Evolutionary conservation across 805 yeast genomes (phyloP), one percentile per base, ranked within the genome.

Genomic region (Komagataella pastoris): DNA sequence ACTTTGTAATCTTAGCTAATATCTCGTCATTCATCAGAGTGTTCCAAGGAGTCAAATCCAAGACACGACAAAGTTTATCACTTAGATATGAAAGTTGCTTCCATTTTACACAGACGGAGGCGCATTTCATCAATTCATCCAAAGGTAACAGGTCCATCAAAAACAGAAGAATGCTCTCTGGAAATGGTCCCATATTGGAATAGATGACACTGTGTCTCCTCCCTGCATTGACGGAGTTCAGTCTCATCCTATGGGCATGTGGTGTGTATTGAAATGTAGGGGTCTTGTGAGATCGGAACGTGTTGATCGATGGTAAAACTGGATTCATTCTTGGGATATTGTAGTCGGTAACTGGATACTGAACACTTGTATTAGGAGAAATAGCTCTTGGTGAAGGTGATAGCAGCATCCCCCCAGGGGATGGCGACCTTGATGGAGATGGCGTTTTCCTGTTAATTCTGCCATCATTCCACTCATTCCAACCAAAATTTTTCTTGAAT

Each of bases 101-200:
- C 90, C 91, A 85, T 56, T 83, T 73, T 54, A 76, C 69, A 61
- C 85, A 79, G 44, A 84, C 81, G 3, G 72, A 57, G 51, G 84
- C 68, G 55, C 79, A 57, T 57, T 72, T 76, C 85, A 84, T 79
- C 53, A 82, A 64, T n/a, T 74, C 76, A 1, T 80, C 81, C 24
- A 85, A 67, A 7, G 76, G 70, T 47, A 84, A 61, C 53, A 67
- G 67, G 46, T 72, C 72, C 56, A 85, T 82, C 1, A 81, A 74
- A 53, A 67, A 66, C 24, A 82, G 61, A 46, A 83, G 65, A 5
- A 83, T 61, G 17, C 76, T 66, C 61, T 84, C 90, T 0, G 88
- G 82, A 36, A 85, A 65, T 1, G 81, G 77, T 30, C 40, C 40
- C 40, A 30, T 30, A 30, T 30, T 30, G 40, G 40, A 30, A 30